These are phyloP conservation scores for Pestalotiopsis sp. DNA, from an alignment of 2,329 filamentous ascomycete species.

Conservation along the genomic window DNA sequence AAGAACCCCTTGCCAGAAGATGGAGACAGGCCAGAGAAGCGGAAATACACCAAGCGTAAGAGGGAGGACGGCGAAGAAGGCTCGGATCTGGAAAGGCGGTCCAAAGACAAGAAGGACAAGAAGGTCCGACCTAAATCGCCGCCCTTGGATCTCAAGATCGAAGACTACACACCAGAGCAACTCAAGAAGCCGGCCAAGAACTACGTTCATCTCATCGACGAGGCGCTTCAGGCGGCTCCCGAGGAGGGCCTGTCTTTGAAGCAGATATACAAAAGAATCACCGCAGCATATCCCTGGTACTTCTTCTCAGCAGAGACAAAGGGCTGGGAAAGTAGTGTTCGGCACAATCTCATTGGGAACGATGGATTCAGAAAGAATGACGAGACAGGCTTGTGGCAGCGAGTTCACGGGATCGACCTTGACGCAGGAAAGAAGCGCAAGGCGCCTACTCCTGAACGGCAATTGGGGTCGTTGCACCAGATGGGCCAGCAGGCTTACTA, in stretches of 20 bases:
- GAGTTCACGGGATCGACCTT: conserved; percentile 60
- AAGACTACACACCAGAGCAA: conserved; percentile 61
- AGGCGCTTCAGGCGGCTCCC: conserved; percentile 58
- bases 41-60: conserved; percentile 68
- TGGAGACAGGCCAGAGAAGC: conserved; percentile 62
- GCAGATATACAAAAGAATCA: conserved; percentile 67
- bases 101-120: conserved; percentile 63
- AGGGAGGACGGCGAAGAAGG: conserved; percentile 60
- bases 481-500: conserved; percentile 32
- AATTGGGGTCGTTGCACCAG: conserved; percentile 30
- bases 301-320: conserved; percentile 64
- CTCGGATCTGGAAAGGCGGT: conserved; percentile 58
- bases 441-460: conserved; percentile 53
- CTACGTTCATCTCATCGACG: conserved; percentile 63
- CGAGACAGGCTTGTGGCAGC: conserved; percentile 58
- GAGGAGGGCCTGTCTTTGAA: conserved; percentile 60
- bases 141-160: conserved; percentile 56
- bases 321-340: conserved; percentile 69
- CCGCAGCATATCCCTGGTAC: conserved; percentile 60
- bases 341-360: conserved; percentile 65
- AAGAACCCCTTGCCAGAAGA: conserved; percentile 65
- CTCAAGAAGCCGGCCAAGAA: conserved; percentile 66
- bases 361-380: conserved; percentile 64
- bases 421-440: conserved; percentile 66
- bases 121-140: conserved; percentile 63